Evolutionary conservation across 352 stramenopile species (phyloP).

Genomic region (Pythium pyrilobum): DNA sequence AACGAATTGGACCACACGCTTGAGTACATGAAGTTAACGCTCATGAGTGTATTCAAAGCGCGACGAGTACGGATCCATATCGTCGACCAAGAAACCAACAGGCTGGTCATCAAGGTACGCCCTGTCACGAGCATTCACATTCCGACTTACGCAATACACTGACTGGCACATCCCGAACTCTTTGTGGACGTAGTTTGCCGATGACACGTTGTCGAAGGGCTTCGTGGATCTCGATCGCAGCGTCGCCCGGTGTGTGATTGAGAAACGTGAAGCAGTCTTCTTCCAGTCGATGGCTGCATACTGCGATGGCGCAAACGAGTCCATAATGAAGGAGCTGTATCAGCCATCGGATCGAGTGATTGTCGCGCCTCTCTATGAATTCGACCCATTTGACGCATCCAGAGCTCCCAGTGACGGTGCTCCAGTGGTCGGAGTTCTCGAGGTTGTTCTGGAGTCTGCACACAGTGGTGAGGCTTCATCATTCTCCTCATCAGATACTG

Average conservation of each 20-base stretch:
- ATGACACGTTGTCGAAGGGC: conserved; percentile 42
- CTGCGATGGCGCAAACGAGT: neutral
- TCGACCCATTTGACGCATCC: conserved; percentile 25
- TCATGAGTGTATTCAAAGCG: conserved; percentile 53
- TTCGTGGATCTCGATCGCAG: conserved; percentile 29
- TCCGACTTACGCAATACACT: too few relatives aligned
- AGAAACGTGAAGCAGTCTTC: conserved; percentile 22
- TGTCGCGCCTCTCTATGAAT: conserved; percentile 41
- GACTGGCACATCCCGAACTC: too few relatives aligned
- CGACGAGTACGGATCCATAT: conserved; percentile 59
- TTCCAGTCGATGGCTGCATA: conserved; percentile 9
- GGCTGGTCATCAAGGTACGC: conserved; percentile 59
- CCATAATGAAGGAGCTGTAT: conserved; percentile 14
- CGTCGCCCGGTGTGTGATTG: conserved; percentile 29
- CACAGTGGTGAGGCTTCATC: neutral
- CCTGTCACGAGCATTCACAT: neutral
- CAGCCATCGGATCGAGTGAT: conserved; percentile 27
- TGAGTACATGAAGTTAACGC: conserved; percentile 54
- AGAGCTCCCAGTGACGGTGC: conserved; percentile 15
- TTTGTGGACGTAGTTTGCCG: conserved; percentile 35
- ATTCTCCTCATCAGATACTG: too few relatives aligned
- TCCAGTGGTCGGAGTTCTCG: conserved; percentile 54
- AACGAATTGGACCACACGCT: conserved; percentile 76
- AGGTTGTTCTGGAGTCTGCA: conserved; percentile 40
- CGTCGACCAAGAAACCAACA: conserved; percentile 31